Evolutionary conservation across 2,329 filamentous ascomycete genomes (phyloP), one percentile per base, ranked within the genome.

Genomic region (Geosmithia morbida): DNA sequence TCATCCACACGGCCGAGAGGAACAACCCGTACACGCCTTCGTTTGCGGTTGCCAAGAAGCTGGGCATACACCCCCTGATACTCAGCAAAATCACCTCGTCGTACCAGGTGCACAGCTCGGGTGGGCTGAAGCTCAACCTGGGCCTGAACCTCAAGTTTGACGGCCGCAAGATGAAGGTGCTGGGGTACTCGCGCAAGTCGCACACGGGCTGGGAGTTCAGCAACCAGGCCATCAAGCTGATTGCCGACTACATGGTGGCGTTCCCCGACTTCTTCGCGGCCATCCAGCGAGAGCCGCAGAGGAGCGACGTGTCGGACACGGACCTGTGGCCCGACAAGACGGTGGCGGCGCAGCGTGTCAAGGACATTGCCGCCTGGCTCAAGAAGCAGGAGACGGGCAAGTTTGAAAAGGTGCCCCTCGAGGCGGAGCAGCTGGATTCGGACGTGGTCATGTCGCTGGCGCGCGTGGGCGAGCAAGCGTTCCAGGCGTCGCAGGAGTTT

Each of bases 141-240:
- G 92, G 92, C 0, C 72, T 98, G 51, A 98, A 98, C 58, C 74
- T 98, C 54, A 98, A 98, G 63, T 98, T 98, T 50, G 92, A 98
- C 61, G 87, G 80, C 2, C 90, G 87, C 66, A 95, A 96, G 65
- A 75, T 89, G 55, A 98, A 98, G 67, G 92, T 98, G 7, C 68
- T 98, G 30, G 92, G 92, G 1, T 98, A 96, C 64, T 95, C 90
- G 20, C 84, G 88, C 56, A 92, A 92, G 59, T 82, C 81, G 3
- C 72, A 79, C 13, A 84, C 79, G 26, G 92, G 94, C 6, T 98
- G 94, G 94, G 92, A 98, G 63, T 98, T 95, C 62, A 96, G 89
- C 57, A 75, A 79, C 45, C 83, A 86, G 54, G 89, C 92, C 1
- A 74, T 96, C 49, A 74, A 83, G 43, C 67, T 98, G 47, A 77